Evolutionary conservation across 257 asterid genomes (phyloP).

Genomic region (Solanum rostratum): DNA sequence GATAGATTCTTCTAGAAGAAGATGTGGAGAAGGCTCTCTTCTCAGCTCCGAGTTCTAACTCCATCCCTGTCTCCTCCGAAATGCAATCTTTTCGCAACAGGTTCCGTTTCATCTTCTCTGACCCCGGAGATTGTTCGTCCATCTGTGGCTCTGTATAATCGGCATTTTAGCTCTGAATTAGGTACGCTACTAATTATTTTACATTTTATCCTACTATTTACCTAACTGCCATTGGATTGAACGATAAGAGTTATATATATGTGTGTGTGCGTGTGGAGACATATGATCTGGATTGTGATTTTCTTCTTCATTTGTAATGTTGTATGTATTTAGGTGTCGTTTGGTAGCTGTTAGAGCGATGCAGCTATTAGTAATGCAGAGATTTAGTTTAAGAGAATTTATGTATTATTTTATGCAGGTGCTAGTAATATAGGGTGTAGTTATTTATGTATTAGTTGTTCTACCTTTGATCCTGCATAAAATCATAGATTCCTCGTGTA

Average conservation of each 20-base stretch:
- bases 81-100: neutral
- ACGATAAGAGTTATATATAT: neutral
- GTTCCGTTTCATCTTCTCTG: neutral
- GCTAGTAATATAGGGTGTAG: neutral
- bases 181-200: neutral
- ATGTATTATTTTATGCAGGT: neutral
- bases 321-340: neutral
- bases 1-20: neutral
- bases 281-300: neutral
- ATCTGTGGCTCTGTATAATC: neutral
- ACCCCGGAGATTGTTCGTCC: neutral
- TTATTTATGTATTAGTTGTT: neutral
- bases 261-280: neutral
- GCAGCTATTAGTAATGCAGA: neutral
- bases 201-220: neutral
- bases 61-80: neutral
- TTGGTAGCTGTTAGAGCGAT: neutral
- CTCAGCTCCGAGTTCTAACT: neutral
- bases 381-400: neutral
- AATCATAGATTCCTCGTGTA: neutral
- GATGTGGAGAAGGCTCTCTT: conserved; percentile 2
- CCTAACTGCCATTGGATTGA: neutral
- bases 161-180: neutral
- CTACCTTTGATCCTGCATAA: neutral
- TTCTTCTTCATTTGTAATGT: neutral